phyloP scores from a whole-genome alignment of 2,329 filamentous ascomycete genomes.

The Tolypocladium tundrense region DNA sequence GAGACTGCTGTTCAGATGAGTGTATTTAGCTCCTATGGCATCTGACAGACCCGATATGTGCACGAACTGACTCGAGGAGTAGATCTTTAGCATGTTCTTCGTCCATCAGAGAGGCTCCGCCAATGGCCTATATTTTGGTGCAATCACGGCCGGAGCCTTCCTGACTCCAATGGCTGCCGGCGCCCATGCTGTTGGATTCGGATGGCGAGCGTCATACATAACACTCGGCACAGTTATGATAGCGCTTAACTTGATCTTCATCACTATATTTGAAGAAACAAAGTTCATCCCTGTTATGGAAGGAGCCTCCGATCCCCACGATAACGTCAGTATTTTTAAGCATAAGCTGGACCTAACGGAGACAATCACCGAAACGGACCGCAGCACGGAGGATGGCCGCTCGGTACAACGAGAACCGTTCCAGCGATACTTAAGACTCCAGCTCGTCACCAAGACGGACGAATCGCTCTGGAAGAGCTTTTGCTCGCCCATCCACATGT shows the following conservation, averaged over 20 bases:
- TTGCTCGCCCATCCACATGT: conserved; percentile 10
- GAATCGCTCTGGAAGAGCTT: conserved; percentile 8
- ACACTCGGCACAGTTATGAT: conserved; percentile 2
- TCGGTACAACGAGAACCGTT: conserved; percentile 6
- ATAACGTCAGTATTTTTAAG: background rate
- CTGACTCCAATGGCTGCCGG: conserved; percentile 20
- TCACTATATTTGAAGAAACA: conserved; percentile 14
- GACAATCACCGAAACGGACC: background rate
- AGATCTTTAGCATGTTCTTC: conserved; percentile 11
- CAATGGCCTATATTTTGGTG: conserved; percentile 19
- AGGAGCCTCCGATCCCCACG: background rate
- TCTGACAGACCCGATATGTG: conserved; percentile 14
- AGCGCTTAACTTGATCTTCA: conserved; percentile 5
- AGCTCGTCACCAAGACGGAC: conserved; percentile 8
- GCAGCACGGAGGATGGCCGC: background rate
- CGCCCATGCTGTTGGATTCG: conserved; percentile 8
- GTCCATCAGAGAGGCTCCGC: conserved; percentile 18
- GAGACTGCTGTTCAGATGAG: conserved; percentile 28
- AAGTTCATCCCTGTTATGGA: conserved; percentile 13
- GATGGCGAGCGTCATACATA: conserved; percentile 15
- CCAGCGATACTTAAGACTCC: conserved; percentile 1
- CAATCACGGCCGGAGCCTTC: conserved; percentile 18
- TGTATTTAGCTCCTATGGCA: conserved; percentile 5
- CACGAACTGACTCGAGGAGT: too few relatives aligned
- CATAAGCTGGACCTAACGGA: background rate